Conservation (phyloP, 768 basidiomycete genomes). For the Phaeotremella fagi region DNA sequence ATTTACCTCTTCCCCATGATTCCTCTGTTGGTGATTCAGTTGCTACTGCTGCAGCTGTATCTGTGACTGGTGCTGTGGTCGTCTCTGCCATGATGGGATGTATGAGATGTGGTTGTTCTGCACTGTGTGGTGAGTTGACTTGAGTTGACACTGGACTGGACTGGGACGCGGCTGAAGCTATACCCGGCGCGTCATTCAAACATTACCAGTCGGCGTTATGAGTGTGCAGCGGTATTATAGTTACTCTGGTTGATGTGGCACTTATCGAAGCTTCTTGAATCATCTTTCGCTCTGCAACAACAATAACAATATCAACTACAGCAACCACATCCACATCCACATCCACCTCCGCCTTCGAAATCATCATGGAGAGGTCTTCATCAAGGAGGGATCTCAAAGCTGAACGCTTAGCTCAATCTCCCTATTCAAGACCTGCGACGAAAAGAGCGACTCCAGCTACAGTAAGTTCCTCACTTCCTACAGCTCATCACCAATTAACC, state of each 20-base stretch:
- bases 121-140: too few species aligned
- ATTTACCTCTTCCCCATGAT: not conserved
- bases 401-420: slow-evolving; percentile 22
- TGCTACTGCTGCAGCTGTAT: too few species aligned
- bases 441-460: slow-evolving; percentile 18
- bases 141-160: too few species aligned
- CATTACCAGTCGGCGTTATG: too few species aligned
- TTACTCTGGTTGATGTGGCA: not conserved
- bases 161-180: too few species aligned
- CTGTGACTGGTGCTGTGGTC: too few species aligned
- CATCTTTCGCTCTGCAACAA: too few species aligned
- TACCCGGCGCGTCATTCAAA: too few species aligned
- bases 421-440: slow-evolving; percentile 28
- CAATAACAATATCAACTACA: too few species aligned
- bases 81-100: not conserved
- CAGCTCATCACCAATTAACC: slow-evolving; percentile 1
- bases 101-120: too few species aligned
- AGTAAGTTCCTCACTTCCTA: slow-evolving; percentile 4
- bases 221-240: not conserved
- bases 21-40: not conserved
- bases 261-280: not conserved
- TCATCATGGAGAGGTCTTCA: slow-evolving; percentile 40
- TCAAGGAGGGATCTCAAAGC: slow-evolving; percentile 14
- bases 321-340: too few species aligned
- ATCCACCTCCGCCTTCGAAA: too few species aligned